Evolutionary conservation across 2,329 filamentous ascomycete species (phyloP).

Genomic region (Cercospora zeina): DNA sequence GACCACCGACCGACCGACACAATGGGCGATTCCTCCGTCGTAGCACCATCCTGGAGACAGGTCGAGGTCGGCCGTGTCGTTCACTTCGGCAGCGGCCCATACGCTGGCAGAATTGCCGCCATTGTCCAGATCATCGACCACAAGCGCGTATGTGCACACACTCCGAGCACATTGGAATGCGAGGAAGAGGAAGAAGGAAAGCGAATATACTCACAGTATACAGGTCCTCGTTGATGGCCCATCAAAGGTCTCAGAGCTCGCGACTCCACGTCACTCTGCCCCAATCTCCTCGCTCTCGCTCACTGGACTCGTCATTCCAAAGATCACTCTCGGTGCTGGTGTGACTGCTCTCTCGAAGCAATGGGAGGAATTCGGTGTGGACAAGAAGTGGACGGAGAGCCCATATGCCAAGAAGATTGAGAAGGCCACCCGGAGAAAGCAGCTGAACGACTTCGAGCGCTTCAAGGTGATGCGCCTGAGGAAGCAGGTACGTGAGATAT

Average conservation of each 20-base stretch:
- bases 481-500: conserved; percentile 76
- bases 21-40: conserved; percentile 41
- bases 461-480: conserved; percentile 99
- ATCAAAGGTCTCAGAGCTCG: conserved; percentile 73
- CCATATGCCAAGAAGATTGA: conserved; percentile 92
- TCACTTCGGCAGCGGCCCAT: conserved; percentile 81
- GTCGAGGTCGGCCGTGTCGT: conserved; percentile 98
- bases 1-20: conserved; percentile 27
- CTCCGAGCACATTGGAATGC: conserved; percentile 14
- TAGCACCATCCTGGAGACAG: conserved; percentile 73
- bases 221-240: conserved; percentile 97
- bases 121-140: conserved; percentile 99
- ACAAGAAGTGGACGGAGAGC: conserved; percentile 88
- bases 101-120: conserved; percentile 80
- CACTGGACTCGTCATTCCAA: conserved; percentile 82
- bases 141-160: conserved; percentile 83
- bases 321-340: conserved; percentile 81
- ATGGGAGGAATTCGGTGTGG: conserved; percentile 90
- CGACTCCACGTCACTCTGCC: conserved; percentile 83
- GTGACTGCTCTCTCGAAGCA: conserved; percentile 78
- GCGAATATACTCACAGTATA: conserved; percentile 31
- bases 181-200: conserved; percentile 19
- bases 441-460: conserved; percentile 96
- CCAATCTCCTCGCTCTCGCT: conserved; percentile 81
- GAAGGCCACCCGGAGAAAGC: conserved; percentile 81